Evolutionary conservation across 306 rosid genomes (phyloP).

Genomic region (Oemleria cerasiformis): DNA sequence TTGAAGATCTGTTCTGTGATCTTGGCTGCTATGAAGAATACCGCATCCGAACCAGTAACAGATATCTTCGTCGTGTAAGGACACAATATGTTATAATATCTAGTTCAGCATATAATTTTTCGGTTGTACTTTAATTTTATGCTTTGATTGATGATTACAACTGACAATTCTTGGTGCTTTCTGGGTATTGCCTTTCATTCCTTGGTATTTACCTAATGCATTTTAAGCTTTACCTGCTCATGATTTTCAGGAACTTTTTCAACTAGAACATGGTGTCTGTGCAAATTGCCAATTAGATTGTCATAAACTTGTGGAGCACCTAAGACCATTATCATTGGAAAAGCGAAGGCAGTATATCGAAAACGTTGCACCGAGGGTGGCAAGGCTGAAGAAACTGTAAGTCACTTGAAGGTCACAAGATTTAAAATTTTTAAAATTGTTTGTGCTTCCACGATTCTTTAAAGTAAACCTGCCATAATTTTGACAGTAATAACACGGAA

Average conservation of each 20-base stretch:
- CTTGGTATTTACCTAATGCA: neutral
- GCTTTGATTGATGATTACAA: slow-evolving; percentile 10
- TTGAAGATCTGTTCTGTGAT: slow-evolving; percentile 93
- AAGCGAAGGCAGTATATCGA: slow-evolving; percentile 61
- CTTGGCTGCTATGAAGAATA: slow-evolving; percentile 86
- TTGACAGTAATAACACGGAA: neutral
- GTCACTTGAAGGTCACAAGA: slow-evolving; percentile 17
- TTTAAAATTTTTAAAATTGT: neutral
- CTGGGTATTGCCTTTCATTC: slow-evolving; percentile 11
- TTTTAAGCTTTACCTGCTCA: slow-evolving; percentile 8
- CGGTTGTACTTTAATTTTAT: slow-evolving; percentile 13
- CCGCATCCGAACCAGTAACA: slow-evolving; percentile 77
- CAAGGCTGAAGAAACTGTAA: slow-evolving; percentile 60
- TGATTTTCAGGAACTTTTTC: slow-evolving; percentile 76
- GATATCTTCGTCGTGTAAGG: slow-evolving; percentile 79
- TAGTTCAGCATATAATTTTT: neutral
- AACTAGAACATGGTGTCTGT: slow-evolving; percentile 84
- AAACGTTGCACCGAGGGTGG: slow-evolving; percentile 78
- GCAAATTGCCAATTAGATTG: slow-evolving; percentile 77
- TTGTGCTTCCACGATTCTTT: neutral
- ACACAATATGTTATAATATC: slow-evolving; percentile 19
- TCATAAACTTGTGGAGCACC: slow-evolving; percentile 73
- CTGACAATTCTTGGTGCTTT: neutral
- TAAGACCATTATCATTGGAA: slow-evolving; percentile 66
- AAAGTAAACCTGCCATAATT: neutral